Base-by-base conservation (phyloP, 495 filamentous ascomycete species). In the Pseudoneurospora amorphoporcata region DNA sequence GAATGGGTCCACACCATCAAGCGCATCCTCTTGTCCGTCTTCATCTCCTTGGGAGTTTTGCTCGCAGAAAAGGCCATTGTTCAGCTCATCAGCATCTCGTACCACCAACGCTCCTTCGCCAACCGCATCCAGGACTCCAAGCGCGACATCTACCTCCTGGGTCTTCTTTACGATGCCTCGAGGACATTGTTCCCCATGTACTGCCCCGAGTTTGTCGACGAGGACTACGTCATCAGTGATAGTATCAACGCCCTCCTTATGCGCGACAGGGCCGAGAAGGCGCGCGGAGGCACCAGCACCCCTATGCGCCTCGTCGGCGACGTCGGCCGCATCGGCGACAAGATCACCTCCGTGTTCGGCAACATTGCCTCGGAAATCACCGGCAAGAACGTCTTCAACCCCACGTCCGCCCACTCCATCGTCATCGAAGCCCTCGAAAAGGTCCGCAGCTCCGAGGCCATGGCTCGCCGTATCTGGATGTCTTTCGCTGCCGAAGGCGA, bases 381-480 rank as follows among this genome's bases (percentile, higher is more conserved):
- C 0, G 95, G 95, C 70, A 97, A 97, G 83, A 87, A 97, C 74
- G 89, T 97, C 37, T 96, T 99, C 82, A 95, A 98, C 81, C 91
- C 94, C 8, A 92, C 90, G 70, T 90, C 92, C 1, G 91, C 94
- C 3, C 94, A 97, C 79, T 94, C 93, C 2, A 88, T 97, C 68
- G 93, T 98, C 4, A 84, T 96, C 10, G 88, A 96, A 75, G 95
- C 95, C 3, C 85, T 99, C 70, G 94, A 97, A 78, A 94, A 92
- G 76, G 89, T 88, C 47, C 84, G 86, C 45, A 92, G 91, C 32
- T 91, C 94, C 4, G 95, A 97, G 82, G 95, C 95, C 37, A 82
- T 99, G 73, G 95, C 94, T 7, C 90, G 89, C 74, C 90, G 95
- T 79, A 89, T 99, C 72, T 99, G 95, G 95, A 97, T 97, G 93